A percentile compares a stretch with the other conserved stretches of the same genome.
Evolutionary conservation across 2,329 filamentous ascomycete genomes (phyloP).

Genomic region (Stagonosporopsis chrysanthemi): DNA sequence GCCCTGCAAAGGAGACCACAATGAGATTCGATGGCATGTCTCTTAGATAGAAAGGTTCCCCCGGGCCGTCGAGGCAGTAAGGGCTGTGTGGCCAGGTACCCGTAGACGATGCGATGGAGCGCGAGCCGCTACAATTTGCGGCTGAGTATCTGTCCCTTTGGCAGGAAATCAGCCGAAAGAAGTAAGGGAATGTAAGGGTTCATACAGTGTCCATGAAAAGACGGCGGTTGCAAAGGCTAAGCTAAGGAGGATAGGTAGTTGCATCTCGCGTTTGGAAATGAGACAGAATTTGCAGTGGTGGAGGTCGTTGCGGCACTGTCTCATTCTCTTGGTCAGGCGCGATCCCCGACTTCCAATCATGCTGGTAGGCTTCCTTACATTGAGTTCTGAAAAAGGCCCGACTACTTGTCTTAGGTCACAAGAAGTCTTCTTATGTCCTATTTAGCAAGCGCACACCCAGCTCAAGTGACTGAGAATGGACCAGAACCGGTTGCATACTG

Average conservation of each 20-base stretch:
- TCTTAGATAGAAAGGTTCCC: background rate
- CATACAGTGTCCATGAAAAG: conserved; percentile 1
- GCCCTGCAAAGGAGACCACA: background rate
- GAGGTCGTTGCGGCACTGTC: too few relatives aligned
- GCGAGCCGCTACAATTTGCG: background rate
- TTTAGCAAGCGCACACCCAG: background rate
- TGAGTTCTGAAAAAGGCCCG: too few relatives aligned
- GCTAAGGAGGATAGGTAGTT: background rate
- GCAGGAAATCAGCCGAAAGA: background rate
- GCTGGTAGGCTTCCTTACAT: too few relatives aligned
- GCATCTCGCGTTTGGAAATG: background rate
- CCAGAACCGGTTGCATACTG: background rate
- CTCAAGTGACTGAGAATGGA: background rate
- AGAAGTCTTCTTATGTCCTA: background rate
- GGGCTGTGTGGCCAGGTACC: background rate
- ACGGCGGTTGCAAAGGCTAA: background rate
- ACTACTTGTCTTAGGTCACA: background rate
- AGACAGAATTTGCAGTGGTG: too few relatives aligned
- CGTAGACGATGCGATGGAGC: background rate
- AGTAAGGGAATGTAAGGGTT: background rate
- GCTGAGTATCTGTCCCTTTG: conserved; percentile 1
- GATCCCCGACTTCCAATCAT: too few relatives aligned
- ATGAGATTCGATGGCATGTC: conserved; percentile 1
- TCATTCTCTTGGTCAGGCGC: too few relatives aligned
- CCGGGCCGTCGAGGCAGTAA: background rate